Base-by-base conservation (phyloP, 2,329 filamentous ascomycete species). In the Cryoendolithus antarcticus region DNA sequence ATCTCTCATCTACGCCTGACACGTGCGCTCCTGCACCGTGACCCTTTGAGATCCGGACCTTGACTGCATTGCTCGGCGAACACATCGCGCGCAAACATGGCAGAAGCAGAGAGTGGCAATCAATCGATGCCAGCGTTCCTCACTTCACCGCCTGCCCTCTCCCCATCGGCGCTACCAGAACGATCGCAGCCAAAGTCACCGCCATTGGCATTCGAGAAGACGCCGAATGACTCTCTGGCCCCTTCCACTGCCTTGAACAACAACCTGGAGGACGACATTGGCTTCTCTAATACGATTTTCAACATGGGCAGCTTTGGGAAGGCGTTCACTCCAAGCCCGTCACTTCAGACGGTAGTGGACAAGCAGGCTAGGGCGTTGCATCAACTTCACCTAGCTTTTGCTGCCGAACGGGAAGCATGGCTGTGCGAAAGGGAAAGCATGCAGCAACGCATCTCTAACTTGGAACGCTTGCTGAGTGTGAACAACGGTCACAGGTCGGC, bases 381-480 rank as follows among this genome's bases (percentile, higher is more conserved):
- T 19, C 43, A 52, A 38, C 48, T 59, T 15, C 55, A 60, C 41
- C 49, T 52, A 28, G 57, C 56, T 0, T 61, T 61, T 38, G 52
- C 52, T 8, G 55, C 53, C 3, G 58, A 61, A 44, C 42, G 57
- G 28, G 47, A 59, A 33, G 48, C 51, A 9, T 61, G 58, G 58
- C 43, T 47, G 9, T 38, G 57, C 43, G 57, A 61, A 45, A 49
- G 48, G 34, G 48, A 55, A 27, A 45, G 51, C 30, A 40, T 60
- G 33, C 49, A 56, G 24, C 49, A 54, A 38, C 52, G 58, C 36
- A 57, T 61, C 19, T 47, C 48, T n/a, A 53, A 47, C 15, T 43
- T 61, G 38, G 58, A 61, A 43, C 47, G 50, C 34, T 41, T 61
- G 28, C 44, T 61, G 32, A 56, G 51, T 47, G 53, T 40, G 8